These are phyloP conservation scores for Samsoniella hepiali DNA, from an alignment of 2,329 filamentous ascomycete species.

Conservation along the genomic window DNA sequence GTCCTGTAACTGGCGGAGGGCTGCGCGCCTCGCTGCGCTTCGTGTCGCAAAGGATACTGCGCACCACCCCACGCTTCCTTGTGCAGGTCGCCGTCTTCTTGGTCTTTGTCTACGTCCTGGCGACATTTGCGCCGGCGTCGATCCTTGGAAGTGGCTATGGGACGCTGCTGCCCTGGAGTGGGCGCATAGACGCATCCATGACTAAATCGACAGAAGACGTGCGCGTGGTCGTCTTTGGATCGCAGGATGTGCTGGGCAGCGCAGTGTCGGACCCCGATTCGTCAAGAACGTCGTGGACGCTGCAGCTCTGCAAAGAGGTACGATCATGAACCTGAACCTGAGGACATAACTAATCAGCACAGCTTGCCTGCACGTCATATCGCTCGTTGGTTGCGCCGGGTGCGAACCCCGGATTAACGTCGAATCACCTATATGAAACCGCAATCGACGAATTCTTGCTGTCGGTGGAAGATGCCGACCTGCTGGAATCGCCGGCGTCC, in stretches of 20 bases:
- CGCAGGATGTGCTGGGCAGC: conserved; percentile 15
- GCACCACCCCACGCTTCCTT: background rate
- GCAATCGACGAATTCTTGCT: conserved; percentile 36
- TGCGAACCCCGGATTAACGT: conserved; percentile 49
- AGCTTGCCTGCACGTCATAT: conserved; percentile 47
- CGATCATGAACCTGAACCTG: background rate
- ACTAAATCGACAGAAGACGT: conserved; percentile 12
- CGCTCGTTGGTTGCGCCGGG: conserved; percentile 43
- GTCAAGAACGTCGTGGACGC: conserved; percentile 6
- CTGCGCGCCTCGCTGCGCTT: background rate
- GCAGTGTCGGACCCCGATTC: background rate
- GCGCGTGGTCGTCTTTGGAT: conserved; percentile 15
- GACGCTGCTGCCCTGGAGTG: background rate
- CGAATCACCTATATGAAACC: conserved; percentile 52
- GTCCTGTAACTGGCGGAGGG: background rate
- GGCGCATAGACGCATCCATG: background rate
- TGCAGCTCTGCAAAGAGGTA: conserved; percentile 15
- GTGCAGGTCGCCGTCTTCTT: conserved; percentile 1
- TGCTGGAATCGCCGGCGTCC: conserved; percentile 33
- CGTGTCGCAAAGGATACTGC: background rate
- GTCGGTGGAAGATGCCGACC: conserved; percentile 31
- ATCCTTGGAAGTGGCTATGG: background rate
- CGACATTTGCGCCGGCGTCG: background rate
- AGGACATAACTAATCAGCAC: background rate
- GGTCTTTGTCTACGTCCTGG: background rate